Evolutionary conservation across 2,329 filamentous ascomycete species (phyloP).

Genomic region (Aurifilum marmelostoma): DNA sequence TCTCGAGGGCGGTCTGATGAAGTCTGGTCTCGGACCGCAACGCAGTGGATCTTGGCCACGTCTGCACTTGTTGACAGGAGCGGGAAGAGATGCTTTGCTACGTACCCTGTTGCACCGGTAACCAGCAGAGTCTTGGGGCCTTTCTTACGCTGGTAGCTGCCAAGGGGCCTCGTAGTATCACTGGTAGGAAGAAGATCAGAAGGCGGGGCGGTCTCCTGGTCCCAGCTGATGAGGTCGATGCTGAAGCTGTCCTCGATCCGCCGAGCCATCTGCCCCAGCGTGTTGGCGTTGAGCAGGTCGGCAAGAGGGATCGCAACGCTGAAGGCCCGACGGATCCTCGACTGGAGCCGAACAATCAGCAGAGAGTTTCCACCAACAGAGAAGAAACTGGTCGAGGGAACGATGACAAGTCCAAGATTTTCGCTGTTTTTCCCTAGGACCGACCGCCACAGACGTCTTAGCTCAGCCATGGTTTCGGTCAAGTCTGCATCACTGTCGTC

Average conservation of each 20-base stretch:
- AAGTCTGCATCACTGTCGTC: background rate
- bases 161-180: background rate
- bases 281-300: slow-evolving; percentile 43
- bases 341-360: slow-evolving; percentile 43
- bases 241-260: slow-evolving; percentile 33
- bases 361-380: slow-evolving; percentile 46
- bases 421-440: slow-evolving; percentile 1
- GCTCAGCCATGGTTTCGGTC: background rate
- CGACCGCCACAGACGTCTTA: background rate
- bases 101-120: slow-evolving; percentile 46
- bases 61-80: slow-evolving; percentile 38
- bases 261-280: slow-evolving; percentile 44
- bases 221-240: slow-evolving; percentile 13
- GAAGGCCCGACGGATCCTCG: slow-evolving; percentile 39
- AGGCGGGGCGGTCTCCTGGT: slow-evolving; percentile 5
- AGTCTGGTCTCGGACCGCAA: slow-evolving; percentile 41
- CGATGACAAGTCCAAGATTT: background rate
- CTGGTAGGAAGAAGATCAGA: slow-evolving; percentile 1
- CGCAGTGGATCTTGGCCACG: slow-evolving; percentile 46
- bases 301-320: slow-evolving; percentile 37
- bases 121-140: slow-evolving; percentile 31
- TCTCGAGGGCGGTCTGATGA: background rate
- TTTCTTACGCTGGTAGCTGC: slow-evolving; percentile 31
- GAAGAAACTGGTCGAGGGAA: slow-evolving; percentile 46
- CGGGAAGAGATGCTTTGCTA: slow-evolving; percentile 44